Evolutionary conservation across 176 grass and related monocot genomes (phyloP).

Genomic region (Ensete ventricosum): DNA sequence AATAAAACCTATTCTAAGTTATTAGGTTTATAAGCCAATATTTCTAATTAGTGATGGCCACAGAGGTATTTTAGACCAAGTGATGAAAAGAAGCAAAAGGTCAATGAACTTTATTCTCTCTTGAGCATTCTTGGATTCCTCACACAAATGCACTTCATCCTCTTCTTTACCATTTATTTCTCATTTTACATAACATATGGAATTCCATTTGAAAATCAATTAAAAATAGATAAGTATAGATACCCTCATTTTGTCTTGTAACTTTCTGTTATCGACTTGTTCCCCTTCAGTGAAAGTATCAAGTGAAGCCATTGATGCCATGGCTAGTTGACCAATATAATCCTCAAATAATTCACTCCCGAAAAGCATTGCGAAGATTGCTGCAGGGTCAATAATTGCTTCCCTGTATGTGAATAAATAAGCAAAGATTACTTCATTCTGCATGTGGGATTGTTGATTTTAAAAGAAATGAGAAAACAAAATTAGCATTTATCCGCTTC

Average conservation of each 20-base stretch:
- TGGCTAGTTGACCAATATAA: constrained; percentile 96
- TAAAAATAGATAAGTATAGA: not conserved
- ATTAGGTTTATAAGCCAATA: too few relatives aligned
- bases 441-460: not conserved
- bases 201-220: not conserved
- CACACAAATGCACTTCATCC: not conserved
- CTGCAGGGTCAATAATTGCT: constrained; percentile 89
- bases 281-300: constrained; percentile 76
- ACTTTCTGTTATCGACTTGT: constrained; percentile 55
- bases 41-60: too few relatives aligned
- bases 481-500: not conserved
- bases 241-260: constrained; percentile 89
- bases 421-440: constrained; percentile 9
- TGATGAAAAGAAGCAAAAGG: not conserved
- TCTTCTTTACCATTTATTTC: not conserved
- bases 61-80: not conserved
- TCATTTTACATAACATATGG: not conserved
- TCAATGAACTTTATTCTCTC: not conserved
- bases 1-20: too few relatives aligned
- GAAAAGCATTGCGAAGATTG: constrained; percentile 96
- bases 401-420: constrained; percentile 47
- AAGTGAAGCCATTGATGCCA: constrained; percentile 90
- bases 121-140: not conserved
- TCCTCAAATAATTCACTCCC: constrained; percentile 96
- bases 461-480: too few relatives aligned